Conservation (phyloP, 148 eudicot species). For the Chenopodium berlandieri region DNA sequence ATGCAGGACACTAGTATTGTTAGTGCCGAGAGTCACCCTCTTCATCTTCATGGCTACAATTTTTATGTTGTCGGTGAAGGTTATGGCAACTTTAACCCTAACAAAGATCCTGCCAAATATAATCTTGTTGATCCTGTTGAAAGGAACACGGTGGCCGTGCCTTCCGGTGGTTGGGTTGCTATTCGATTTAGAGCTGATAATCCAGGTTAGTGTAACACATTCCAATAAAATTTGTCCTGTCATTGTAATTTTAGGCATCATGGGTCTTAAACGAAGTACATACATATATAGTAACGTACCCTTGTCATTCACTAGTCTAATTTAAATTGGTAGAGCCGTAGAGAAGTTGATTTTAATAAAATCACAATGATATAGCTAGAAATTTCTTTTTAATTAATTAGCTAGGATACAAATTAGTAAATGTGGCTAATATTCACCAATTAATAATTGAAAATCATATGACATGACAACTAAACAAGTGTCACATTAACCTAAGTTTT, state of each 20-base stretch:
- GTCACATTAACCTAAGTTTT: conserved; percentile 7
- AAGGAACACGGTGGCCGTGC: conserved; percentile 60
- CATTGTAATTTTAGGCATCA: no score
- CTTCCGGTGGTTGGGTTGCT: conserved; percentile 76
- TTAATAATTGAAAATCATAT: not conserved
- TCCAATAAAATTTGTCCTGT: not conserved
- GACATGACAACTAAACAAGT: not conserved
- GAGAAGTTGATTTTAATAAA: no score
- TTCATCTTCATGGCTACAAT: conserved; percentile 49
- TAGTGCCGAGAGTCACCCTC: conserved; percentile 67
- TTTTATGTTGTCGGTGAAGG: conserved; percentile 69
- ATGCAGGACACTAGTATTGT: conserved; percentile 67
- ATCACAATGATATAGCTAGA: no score
- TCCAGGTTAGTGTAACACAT: conserved; percentile 40
- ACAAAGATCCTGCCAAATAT: conserved; percentile 44
- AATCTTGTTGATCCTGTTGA: conserved; percentile 71
- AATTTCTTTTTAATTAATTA: no score
- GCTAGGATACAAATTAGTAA: no score
- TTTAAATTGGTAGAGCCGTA: no score
- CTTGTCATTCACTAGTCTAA: no score
- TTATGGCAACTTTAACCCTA: conserved; percentile 58
- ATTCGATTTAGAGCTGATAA: conserved; percentile 62
- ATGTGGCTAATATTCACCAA: no score
- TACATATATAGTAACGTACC: no score
- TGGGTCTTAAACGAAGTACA: no score